These are phyloP conservation scores for Neobulgaria alba DNA, from an alignment of 2,329 filamentous ascomycete genomes.

Conservation along the genomic window DNA sequence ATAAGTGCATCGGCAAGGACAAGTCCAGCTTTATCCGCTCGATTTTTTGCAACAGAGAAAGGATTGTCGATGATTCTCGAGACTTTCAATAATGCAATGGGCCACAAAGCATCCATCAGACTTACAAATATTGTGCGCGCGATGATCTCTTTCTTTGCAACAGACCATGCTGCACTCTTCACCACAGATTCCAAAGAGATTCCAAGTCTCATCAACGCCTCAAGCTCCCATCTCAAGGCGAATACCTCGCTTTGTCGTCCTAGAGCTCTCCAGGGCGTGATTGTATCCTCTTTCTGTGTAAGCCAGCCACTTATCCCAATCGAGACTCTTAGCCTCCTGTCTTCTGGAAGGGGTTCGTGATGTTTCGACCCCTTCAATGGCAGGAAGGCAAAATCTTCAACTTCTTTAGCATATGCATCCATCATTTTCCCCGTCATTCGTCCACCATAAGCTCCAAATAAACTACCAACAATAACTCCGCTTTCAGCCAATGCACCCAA, in stretches of 20 bases:
- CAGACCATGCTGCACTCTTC: slow-evolving; percentile 71
- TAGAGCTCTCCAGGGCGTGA: slow-evolving; percentile 69
- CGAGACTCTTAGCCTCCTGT: slow-evolving; percentile 68
- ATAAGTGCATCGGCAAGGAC: slow-evolving; percentile 77
- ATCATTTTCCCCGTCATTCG: slow-evolving; percentile 80
- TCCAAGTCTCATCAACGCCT: slow-evolving; percentile 69
- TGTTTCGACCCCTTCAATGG: slow-evolving; percentile 51
- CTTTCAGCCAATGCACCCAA: slow-evolving; percentile 75
- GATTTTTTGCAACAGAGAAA: slow-evolving; percentile 66
- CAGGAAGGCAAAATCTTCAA: slow-evolving; percentile 82
- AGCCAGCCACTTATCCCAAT: slow-evolving; percentile 81
- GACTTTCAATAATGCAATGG: slow-evolving; percentile 56
- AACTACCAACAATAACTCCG: slow-evolving; percentile 66
- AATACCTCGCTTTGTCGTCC: slow-evolving; percentile 70
- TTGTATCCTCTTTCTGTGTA: slow-evolving; percentile 60
- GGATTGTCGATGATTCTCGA: slow-evolving; percentile 71
- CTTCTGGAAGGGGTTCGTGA: slow-evolving; percentile 41
- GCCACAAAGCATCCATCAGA: slow-evolving; percentile 61
- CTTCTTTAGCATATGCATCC: slow-evolving; percentile 76
- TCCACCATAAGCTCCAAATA: slow-evolving; percentile 88
- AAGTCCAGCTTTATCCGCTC: slow-evolving; percentile 71
- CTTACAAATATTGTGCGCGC: slow-evolving; percentile 55
- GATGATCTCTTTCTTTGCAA: slow-evolving; percentile 59
- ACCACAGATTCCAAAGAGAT: slow-evolving; percentile 69
- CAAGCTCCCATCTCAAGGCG: slow-evolving; percentile 73